Evolutionary conservation across 345 rosid genomes (phyloP).

Genomic region (Populus ilicifolia): DNA sequence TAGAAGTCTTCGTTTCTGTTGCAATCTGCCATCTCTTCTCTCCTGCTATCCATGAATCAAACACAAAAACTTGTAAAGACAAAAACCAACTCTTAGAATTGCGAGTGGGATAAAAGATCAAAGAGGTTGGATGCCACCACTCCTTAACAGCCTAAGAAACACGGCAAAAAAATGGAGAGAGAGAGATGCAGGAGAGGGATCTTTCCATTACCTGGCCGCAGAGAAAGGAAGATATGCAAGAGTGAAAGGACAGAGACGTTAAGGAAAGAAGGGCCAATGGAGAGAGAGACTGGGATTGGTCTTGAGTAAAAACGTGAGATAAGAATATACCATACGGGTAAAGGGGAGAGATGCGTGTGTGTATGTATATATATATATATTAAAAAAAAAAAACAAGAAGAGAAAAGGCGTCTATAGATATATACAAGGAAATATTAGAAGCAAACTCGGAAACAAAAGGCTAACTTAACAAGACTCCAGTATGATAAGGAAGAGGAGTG

Average conservation of each 20-base stretch:
- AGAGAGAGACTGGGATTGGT: background rate
- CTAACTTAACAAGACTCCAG: background rate
- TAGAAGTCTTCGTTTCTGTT: constrained; percentile 37
- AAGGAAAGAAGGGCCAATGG: background rate
- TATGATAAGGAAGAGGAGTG: background rate
- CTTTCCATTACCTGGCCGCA: constrained; percentile 34
- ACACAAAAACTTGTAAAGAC: background rate
- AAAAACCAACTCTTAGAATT: no score
- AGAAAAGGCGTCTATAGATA: background rate
- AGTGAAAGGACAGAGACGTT: background rate
- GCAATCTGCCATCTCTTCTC: constrained; percentile 44
- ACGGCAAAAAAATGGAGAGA: background rate
- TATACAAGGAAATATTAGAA: background rate
- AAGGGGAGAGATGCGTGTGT: background rate
- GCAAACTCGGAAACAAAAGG: constrained; percentile 1
- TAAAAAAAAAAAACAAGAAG: background rate
- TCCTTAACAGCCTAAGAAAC: background rate
- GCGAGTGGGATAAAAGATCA: background rate
- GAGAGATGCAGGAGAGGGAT: constrained; percentile 2
- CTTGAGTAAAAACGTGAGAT: constrained; percentile 36
- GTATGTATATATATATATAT: background rate
- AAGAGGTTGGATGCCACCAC: background rate
- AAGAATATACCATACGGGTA: constrained; percentile 21
- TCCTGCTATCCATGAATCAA: constrained; percentile 10
- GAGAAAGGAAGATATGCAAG: constrained; percentile 31